phyloP scores from a whole-genome alignment of 2,329 filamentous ascomycete genomes.

The Botrytis porri region DNA sequence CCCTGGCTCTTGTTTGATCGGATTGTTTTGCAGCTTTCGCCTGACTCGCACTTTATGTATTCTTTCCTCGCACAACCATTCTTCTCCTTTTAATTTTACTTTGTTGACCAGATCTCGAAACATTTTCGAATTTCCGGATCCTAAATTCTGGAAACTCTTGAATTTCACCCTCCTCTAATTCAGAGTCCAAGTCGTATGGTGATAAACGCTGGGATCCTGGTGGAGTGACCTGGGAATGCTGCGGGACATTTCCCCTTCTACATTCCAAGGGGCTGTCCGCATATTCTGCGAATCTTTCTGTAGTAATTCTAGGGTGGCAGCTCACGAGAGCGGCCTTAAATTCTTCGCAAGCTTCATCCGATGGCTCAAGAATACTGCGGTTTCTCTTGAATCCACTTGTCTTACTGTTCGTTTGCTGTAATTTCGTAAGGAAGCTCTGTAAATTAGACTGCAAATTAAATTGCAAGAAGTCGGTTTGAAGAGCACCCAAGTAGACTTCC shows the following conservation, averaged over 20 bases:
- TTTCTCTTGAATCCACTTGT: neutral
- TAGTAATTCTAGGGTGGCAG: neutral
- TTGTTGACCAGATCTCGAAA: neutral
- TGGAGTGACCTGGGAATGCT: neutral
- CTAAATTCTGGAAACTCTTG: rapidly evolving
- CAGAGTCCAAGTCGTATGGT: neutral
- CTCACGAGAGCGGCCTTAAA: neutral
- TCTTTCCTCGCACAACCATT: neutral
- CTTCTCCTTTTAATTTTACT: neutral
- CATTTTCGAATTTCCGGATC: neutral
- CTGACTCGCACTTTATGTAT: neutral
- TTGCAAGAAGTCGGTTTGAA: neutral
- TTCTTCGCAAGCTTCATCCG: neutral
- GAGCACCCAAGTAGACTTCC: neutral
- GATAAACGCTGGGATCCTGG: neutral
- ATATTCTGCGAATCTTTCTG: neutral
- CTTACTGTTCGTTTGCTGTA: neutral
- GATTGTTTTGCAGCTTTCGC: rapidly evolving
- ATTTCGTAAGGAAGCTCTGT: neutral
- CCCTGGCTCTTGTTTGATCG: too few relatives aligned
- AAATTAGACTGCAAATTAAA: neutral
- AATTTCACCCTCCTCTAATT: neutral
- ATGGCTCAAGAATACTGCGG: neutral
- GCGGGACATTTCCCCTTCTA: neutral
- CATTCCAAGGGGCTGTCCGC: neutral